Conservation (phyloP, 441 rosid genomes). For the Omphalea diandra region DNA sequence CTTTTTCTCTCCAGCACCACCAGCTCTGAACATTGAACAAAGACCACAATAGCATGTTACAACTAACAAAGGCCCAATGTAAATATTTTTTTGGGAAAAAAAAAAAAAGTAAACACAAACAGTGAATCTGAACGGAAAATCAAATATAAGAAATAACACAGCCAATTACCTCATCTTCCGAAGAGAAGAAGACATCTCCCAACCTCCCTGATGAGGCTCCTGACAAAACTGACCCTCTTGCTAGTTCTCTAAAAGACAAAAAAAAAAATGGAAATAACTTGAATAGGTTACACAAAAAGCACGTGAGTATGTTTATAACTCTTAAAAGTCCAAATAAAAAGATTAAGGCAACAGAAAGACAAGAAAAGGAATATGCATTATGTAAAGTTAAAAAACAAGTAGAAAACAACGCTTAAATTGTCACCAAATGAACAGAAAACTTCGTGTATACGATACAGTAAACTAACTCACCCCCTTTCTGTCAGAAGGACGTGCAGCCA, state of each 20-base stretch:
- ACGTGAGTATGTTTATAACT: neutral
- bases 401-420: neutral
- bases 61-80: too few species aligned
- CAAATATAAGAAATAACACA: neutral
- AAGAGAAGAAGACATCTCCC: conserved; percentile 51
- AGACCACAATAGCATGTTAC: neutral
- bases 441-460: neutral
- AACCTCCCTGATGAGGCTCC: conserved; percentile 52
- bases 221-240: conserved; percentile 55
- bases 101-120: neutral
- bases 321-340: neutral
- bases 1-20: conserved; percentile 53
- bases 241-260: conserved; percentile 39
- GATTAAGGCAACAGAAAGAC: neutral
- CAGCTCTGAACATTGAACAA: conserved; percentile 31
- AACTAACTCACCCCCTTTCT: conserved; percentile 48
- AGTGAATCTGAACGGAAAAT: too few species aligned
- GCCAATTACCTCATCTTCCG: conserved; percentile 52
- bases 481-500: conserved; percentile 47
- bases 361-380: neutral
- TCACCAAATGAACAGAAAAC: neutral
- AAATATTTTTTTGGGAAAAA: neutral
- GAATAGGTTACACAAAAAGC: neutral
- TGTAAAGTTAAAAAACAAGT: neutral
- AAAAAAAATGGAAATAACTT: neutral